Evolutionary conservation across 768 basidiomycete genomes (phyloP).

Genomic region (Phylloporus arenicola): DNA sequence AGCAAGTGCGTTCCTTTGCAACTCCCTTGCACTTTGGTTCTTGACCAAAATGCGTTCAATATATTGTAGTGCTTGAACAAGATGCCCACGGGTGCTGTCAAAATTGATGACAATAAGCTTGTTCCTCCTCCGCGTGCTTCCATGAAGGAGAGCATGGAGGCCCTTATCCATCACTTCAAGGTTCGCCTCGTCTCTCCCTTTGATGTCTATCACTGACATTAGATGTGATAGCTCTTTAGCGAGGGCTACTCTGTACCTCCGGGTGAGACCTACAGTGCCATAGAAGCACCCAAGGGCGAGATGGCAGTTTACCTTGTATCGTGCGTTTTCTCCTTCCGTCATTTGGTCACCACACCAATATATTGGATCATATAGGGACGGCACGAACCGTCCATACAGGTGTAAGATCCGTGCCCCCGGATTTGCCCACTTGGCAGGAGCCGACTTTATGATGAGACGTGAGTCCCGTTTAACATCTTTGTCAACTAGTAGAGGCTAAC

Average conservation of each 20-base stretch:
- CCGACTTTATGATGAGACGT: conserved; percentile 98
- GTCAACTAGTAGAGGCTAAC: background rate
- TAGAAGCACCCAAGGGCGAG: conserved; percentile 98
- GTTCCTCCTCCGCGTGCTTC: conserved; percentile 92
- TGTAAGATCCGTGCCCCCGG: conserved; percentile 97
- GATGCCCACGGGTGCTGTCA: conserved; percentile 88
- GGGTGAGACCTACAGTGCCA: conserved; percentile 93
- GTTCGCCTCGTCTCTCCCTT: conserved; percentile 28
- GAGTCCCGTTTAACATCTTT: conserved; percentile 28
- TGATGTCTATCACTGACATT: background rate
- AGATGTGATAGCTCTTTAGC: conserved; percentile 66
- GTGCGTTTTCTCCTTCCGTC: conserved; percentile 37
- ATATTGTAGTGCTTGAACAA: conserved; percentile 84
- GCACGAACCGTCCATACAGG: conserved; percentile 91
- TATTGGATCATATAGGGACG: conserved; percentile 52
- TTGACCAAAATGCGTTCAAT: background rate
- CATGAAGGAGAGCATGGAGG: conserved; percentile 99
- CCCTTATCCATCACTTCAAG: conserved; percentile 98
- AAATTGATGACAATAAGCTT: conserved; percentile 96
- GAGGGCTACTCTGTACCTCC: conserved; percentile 97
- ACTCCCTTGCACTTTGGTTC: no score
- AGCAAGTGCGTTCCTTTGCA: conserved; percentile 44
- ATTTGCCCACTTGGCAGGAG: conserved; percentile 90
- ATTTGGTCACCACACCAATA: background rate
- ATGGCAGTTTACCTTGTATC: conserved; percentile 99